Evolutionary conservation across 73 alveolate genomes (phyloP).

Genomic region (Paramecium sexaurelia): DNA sequence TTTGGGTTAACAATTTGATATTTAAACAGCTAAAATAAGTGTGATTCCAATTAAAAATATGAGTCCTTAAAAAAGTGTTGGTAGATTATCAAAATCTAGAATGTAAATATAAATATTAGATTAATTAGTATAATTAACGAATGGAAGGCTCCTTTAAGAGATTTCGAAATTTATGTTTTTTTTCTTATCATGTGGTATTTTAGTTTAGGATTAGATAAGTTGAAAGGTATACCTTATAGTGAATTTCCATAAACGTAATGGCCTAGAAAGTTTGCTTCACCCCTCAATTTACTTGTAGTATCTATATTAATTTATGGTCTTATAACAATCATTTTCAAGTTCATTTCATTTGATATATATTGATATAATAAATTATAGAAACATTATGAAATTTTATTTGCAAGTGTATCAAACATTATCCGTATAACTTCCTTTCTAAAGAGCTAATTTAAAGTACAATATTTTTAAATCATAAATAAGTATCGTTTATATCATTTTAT

Average conservation of each 20-base stretch:
- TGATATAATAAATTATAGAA: too few species aligned
- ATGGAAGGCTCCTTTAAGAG: slow-evolving; percentile 41
- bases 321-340: neutral
- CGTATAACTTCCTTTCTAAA: too few species aligned
- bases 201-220: neutral
- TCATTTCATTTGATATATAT: neutral
- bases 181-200: neutral
- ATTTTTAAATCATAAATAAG: too few species aligned
- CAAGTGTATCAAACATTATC: too few species aligned
- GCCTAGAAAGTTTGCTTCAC: slow-evolving; percentile 39
- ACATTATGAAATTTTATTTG: too few species aligned
- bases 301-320: neutral
- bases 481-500: too few species aligned
- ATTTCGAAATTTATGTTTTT: neutral
- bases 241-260: neutral
- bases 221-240: neutral
- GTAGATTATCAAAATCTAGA: neutral
- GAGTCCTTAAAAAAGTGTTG: neutral
- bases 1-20: neutral
- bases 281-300: neutral
- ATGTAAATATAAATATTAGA: neutral
- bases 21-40: neutral
- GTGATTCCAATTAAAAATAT: neutral
- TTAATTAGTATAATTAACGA: neutral
- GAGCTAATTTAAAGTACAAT: too few species aligned